Percentiles rank a stretch among this genome's conserved stretches.
Evolutionary conservation across 1,284 basidiomycete genomes (phyloP).

Genomic region (Gastroboletus turbinatus): DNA sequence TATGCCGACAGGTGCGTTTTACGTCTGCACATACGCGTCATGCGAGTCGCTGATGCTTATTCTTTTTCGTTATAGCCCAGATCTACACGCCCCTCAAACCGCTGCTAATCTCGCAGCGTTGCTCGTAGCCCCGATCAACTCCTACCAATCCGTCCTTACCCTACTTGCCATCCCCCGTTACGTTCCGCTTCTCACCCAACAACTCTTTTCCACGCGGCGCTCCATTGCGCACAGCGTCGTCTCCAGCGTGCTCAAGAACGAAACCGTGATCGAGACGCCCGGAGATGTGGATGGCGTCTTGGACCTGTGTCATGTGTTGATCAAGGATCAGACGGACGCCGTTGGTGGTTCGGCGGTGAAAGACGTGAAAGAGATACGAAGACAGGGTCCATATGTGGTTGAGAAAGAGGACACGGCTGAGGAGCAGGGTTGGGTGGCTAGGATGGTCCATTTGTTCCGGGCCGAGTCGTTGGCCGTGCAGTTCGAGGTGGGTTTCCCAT

Average conservation of each 20-base stretch:
- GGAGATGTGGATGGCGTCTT: slow-evolving; percentile 92
- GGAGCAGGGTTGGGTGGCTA: slow-evolving; percentile 95
- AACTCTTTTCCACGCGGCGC: slow-evolving; percentile 85
- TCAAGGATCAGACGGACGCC: slow-evolving; percentile 84
- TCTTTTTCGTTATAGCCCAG: slow-evolving; percentile 53
- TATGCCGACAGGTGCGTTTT: slow-evolving; percentile 68
- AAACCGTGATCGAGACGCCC: slow-evolving; percentile 86
- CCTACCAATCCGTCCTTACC: slow-evolving; percentile 91
- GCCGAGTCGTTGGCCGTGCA: slow-evolving; percentile 82
- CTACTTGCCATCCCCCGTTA: slow-evolving; percentile 91
- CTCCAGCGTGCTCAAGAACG: slow-evolving; percentile 90
- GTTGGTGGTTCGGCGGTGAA: slow-evolving; percentile 36
- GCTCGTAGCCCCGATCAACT: slow-evolving; percentile 88
- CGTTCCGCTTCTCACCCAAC: slow-evolving; percentile 74
- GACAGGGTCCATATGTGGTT: slow-evolving; percentile 53
- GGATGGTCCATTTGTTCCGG: slow-evolving; percentile 93
- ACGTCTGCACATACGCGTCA: neutral
- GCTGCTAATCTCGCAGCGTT: slow-evolving; percentile 86
- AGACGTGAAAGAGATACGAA: slow-evolving; percentile 50
- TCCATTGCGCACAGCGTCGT: slow-evolving; percentile 91
- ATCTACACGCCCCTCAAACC: slow-evolving; percentile 84
- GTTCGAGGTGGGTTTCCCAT: slow-evolving; percentile 67
- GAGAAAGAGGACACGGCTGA: slow-evolving; percentile 91
- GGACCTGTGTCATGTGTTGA: slow-evolving; percentile 86
- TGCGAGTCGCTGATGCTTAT: neutral